These are phyloP conservation scores for Sanghuangporus sanghuang DNA, from an alignment of 1,284 basidiomycete genomes.

Conservation along the genomic window DNA sequence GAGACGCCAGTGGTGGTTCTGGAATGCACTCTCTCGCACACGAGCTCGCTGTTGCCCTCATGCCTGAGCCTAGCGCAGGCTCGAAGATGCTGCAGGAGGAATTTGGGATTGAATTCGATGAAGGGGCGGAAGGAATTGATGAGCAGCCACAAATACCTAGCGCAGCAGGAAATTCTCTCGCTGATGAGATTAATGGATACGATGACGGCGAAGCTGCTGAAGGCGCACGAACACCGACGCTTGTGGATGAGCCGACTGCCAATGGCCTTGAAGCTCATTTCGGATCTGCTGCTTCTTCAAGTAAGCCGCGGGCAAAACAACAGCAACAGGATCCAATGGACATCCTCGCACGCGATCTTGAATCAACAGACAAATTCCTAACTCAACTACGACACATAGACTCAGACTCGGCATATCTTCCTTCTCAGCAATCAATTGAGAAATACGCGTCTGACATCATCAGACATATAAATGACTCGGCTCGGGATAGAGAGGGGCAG, in stretches of 20 bases:
- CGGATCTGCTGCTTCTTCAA: slow-evolving; percentile 1
- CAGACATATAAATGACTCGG: slow-evolving; percentile 66
- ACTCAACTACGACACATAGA: slow-evolving; percentile 65
- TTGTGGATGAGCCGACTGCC: not conserved
- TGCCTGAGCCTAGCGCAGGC: slow-evolving; percentile 73
- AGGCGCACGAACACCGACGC: not conserved
- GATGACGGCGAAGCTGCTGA: not conserved
- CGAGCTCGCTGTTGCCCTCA: slow-evolving; percentile 74
- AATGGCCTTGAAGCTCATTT: slow-evolving; percentile 13
- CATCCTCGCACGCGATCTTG: slow-evolving; percentile 63
- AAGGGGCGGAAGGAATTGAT: slow-evolving; percentile 77
- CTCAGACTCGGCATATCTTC: slow-evolving; percentile 38
- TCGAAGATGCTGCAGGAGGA: slow-evolving; percentile 76
- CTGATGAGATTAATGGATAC: slow-evolving; percentile 22
- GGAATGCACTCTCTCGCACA: slow-evolving; percentile 65
- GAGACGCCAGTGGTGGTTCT: slow-evolving; percentile 28
- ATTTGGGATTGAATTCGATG: slow-evolving; percentile 81
- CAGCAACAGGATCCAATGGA: slow-evolving; percentile 59
- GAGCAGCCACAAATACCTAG: slow-evolving; percentile 29
- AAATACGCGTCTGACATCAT: slow-evolving; percentile 70
- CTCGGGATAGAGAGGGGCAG: slow-evolving; percentile 70
- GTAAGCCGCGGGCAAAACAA: not conserved
- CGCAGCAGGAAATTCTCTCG: slow-evolving; percentile 27
- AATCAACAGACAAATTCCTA: slow-evolving; percentile 73
- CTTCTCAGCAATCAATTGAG: slow-evolving; percentile 53